Conservation (phyloP, 495 filamentous ascomycete genomes). For the Neurospora sp. region DNA sequence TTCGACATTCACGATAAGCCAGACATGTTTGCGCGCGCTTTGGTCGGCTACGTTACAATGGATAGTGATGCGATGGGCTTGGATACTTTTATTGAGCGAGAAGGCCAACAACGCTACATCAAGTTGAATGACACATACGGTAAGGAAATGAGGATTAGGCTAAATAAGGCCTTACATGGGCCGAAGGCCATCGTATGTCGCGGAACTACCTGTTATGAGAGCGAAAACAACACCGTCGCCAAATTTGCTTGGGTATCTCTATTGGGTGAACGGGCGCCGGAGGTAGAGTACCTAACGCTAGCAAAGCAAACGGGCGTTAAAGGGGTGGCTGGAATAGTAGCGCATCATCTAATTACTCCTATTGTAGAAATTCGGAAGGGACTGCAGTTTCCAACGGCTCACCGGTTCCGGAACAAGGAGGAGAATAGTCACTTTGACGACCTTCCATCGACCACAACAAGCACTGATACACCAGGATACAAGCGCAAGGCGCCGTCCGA, state of each 20-base stretch:
- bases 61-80: neutral
- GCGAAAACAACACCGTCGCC: neutral
- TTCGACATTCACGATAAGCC: neutral
- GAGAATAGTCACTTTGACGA: neutral
- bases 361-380: neutral
- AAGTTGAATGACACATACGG: rapidly evolving
- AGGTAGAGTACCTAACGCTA: neutral
- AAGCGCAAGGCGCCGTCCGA: neutral
- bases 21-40: neutral
- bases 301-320: neutral
- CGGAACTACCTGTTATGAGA: neutral
- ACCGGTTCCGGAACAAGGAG: neutral
- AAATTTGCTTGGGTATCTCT: neutral
- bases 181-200: neutral
- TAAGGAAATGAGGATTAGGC: neutral
- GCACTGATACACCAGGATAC: neutral
- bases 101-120: neutral
- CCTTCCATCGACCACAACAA: neutral
- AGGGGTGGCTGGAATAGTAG: neutral
- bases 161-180: neutral
- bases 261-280: neutral
- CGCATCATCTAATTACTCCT: neutral
- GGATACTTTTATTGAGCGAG: neutral
- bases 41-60: neutral
- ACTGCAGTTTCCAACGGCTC: neutral